Evolutionary conservation across 352 stramenopile species (phyloP), one percentile per base, ranked within the genome.

Genomic region (Pythium insidiosum): DNA sequence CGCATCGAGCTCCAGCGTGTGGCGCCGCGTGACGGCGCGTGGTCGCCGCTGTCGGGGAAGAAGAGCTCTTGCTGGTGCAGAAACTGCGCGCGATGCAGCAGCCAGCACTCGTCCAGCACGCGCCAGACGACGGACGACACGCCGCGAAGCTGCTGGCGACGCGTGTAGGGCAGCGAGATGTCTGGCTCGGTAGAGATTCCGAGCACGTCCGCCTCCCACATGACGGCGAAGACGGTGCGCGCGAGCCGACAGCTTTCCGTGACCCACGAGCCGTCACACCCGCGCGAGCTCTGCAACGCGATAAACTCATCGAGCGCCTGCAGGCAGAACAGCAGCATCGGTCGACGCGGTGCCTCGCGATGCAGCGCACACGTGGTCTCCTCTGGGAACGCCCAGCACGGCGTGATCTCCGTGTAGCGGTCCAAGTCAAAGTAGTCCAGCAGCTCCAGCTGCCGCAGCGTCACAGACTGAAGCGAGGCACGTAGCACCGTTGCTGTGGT

Each of bases 291-390:
- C 35, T 62, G 55, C 16, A 45, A 58, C 1, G 66, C 58, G 31
- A 93, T 68, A 44, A 82, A 87, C 47, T 90, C 68, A 52, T 93
- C 73, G 20, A 90, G 43, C 20, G 60, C 67, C 50, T 90, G 77
- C 12, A 89, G 53, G 25, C 68, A 84, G 41, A 89, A 88, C 10
- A 88, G 54, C 43, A 93, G 42, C 58, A 86, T 80, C 1, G 80
- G 77, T 16, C 73, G 59, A 20, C 33, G 47, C 12, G 77, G 59
- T 1, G 45, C n/a, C 5, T 58, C 42, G 0, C 13, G 22, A 34
- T 88, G 74, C 10, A 88, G 49, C 13, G 41, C 31, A 30, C 76
- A 91, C n/a, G 37, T 59, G 6, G 50, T 24, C 10, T 63, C 41
- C 31, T 72, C 50, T 23, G 38, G 54, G 18, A 52, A 54, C 7